Evolutionary conservation across 768 basidiomycete species (phyloP), one percentile per base, ranked within the genome.

Genomic region (Amanita muscaria): DNA sequence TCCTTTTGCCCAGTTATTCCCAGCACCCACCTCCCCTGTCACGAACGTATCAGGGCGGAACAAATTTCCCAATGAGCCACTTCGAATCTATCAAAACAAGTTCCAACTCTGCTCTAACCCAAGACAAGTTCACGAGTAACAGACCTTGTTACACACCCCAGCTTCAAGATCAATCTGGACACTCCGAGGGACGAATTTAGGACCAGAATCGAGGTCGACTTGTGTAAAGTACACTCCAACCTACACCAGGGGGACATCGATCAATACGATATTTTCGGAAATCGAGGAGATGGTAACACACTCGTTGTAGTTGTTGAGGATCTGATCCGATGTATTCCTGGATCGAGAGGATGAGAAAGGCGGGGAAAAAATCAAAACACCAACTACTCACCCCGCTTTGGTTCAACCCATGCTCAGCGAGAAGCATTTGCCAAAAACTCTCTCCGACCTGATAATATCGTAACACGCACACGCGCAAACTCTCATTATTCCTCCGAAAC

Each of bases 1-100:
- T 73, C 88, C 89, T 66, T 96, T 94, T 12, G 90, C 91, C 87
- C 89, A 96, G 51, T 93, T 94, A 56, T 97, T 96, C 14, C 91
- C 92, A 1, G 91, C 76, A n/a, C 74, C 73, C 1, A 63, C 61
- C 32, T 73, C 64, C 1, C 79, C 73, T 29, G 76, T 74, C 37
- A 92, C 59, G 58, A 75, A 94, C 2, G 88, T 94, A 58, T 92
- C 90, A 2, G 93, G 93, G 39, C 82, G 76, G 66, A 92, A 96
- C 5, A 98, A 70, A 6, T 58, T 53, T 2, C 91, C 91, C 30
- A 87, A 64, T 2, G 73, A 63, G 9, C 89, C 86, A 21, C 78
- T 71, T 37, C 43, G 43, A 36, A 44, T 22, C 79, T 77, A n/a
- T n/a, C n/a, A n/a, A n/a, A n/a, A n/a, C n/a, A n/a, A n/a, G n/a